Base-by-base conservation (phyloP, 768 basidiomycete species). In the Austroboletus eburneus region DNA sequence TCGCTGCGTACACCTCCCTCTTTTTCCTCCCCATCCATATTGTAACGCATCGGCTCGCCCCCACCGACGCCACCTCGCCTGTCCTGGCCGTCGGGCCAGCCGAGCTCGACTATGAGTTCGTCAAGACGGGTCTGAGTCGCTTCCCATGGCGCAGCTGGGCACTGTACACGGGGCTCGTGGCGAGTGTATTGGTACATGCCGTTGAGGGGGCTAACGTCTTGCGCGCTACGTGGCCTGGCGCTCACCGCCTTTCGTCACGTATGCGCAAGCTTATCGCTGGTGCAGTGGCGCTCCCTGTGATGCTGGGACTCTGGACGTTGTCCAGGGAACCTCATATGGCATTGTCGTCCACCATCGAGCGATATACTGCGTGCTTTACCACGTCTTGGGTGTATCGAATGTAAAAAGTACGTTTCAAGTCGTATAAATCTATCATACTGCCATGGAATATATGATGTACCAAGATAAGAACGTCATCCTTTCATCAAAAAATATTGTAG, bases 51-150 rank as follows among this genome's bases (percentile, higher is more conserved):
- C 81, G 90, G 7, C 43, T 78, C 23, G 46, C 89, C 83, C 16
- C 70, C 71, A 21, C 62, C 62, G 43, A 66, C 72, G 2, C 45
- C 45, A 8, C 58, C 70, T 2, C 81, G 81, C 18, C 58, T 4
- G 51, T 63, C 36, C 34, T 43, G 12, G 45, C 72, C 2, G 70
- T 91, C 20, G 79, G 83, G 14, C 89, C 90, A 0, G 72, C 83
- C 0, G 88, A 92, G 57, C 75, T 93, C 30, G 83, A 89, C 64
- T 92, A 77, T 60, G 85, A 91, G 52, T 91, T 83, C 61, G 87
- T 92, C 46, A 91, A 91, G 60, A 73, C 77, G 5, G 86, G 79
- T 3, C 64, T 91, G 32, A 70, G 72, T 14, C 66, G 48, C 16
- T 89, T 81, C 77, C 86, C 87, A 0, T 65, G 69, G 59, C 70